Conservation (phyloP, 2,329 filamentous ascomycete species). For the Scytalidium lignicola region DNA sequence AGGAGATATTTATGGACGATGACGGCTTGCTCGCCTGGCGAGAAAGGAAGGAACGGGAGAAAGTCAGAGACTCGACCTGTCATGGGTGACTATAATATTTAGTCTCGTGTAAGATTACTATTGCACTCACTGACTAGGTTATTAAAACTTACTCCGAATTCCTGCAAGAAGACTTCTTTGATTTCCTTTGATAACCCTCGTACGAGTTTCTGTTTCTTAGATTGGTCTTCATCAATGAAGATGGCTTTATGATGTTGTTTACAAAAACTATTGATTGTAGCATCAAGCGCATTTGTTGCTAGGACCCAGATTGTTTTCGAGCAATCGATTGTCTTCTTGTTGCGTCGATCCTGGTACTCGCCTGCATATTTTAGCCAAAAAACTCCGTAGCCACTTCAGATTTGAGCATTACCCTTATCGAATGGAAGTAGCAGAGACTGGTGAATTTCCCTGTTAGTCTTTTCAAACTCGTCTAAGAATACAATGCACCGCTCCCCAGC, state of each 20-base stretch:
- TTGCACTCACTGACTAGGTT: background rate
- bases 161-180: slow-evolving; percentile 17
- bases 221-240: slow-evolving; percentile 13
- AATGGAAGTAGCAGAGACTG: slow-evolving; percentile 39
- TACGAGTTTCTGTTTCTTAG: slow-evolving; percentile 13
- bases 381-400: background rate
- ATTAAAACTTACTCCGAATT: slow-evolving; percentile 18
- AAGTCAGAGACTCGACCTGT: slow-evolving; percentile 36
- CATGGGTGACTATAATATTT: slow-evolving; percentile 29
- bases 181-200: slow-evolving; percentile 20
- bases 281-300: slow-evolving; percentile 38
- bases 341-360: slow-evolving; percentile 36
- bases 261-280: slow-evolving; percentile 35
- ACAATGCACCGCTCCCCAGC: slow-evolving; percentile 34
- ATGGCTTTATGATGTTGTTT: slow-evolving; percentile 22
- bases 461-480: slow-evolving; percentile 49
- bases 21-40: slow-evolving; percentile 32
- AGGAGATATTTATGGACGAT: slow-evolving; percentile 38
- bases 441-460: slow-evolving; percentile 31
- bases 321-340: slow-evolving; percentile 30
- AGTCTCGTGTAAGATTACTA: background rate
- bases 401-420: slow-evolving; percentile 32
- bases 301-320: slow-evolving; percentile 44
- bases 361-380: slow-evolving; percentile 11
- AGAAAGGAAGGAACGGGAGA: slow-evolving; percentile 39